A percentile compares a stretch with the other conserved stretches of the same genome.
Conservation (phyloP, 768 basidiomycete species). For the Psilocybe azurescens region DNA sequence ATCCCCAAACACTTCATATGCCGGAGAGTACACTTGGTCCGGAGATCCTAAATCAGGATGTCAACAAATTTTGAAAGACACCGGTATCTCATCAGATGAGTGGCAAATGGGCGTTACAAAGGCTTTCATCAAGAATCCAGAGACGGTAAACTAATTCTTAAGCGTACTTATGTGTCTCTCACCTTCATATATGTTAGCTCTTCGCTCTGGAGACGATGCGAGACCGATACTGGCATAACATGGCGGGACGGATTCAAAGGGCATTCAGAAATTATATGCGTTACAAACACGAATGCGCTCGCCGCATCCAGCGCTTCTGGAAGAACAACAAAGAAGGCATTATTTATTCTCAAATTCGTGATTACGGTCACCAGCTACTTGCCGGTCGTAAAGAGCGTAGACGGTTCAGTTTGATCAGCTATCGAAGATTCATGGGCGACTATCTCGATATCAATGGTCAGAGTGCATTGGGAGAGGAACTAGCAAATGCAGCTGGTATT, state of each 20-base stretch:
- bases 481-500: constrained; percentile 74
- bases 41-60: constrained; percentile 92
- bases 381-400: constrained; percentile 93
- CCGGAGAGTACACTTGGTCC: constrained; percentile 97
- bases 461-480: constrained; percentile 75
- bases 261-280: constrained; percentile 96
- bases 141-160: constrained; percentile 67
- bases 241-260: constrained; percentile 96
- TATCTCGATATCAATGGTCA: constrained; percentile 91
- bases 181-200: constrained; percentile 57
- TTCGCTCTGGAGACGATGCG: constrained; percentile 99
- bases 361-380: constrained; percentile 92
- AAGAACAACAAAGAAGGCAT: constrained; percentile 96
- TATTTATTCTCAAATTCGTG: constrained; percentile 88
- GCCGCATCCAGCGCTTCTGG: constrained; percentile 97
- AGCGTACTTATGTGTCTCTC: background rate
- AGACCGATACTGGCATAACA: constrained; percentile 99
- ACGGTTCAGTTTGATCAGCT: constrained; percentile 91
- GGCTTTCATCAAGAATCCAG: constrained; percentile 99
- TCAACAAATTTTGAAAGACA: constrained; percentile 90
- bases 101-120: constrained; percentile 99
- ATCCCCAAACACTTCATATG: constrained; percentile 95
- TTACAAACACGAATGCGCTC: constrained; percentile 94
- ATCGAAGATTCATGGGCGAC: constrained; percentile 94
- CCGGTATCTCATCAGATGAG: constrained; percentile 94